phyloP scores from a whole-genome alignment of 2,329 filamentous ascomycete species.

The Pseudogymnoascus sp. region DNA sequence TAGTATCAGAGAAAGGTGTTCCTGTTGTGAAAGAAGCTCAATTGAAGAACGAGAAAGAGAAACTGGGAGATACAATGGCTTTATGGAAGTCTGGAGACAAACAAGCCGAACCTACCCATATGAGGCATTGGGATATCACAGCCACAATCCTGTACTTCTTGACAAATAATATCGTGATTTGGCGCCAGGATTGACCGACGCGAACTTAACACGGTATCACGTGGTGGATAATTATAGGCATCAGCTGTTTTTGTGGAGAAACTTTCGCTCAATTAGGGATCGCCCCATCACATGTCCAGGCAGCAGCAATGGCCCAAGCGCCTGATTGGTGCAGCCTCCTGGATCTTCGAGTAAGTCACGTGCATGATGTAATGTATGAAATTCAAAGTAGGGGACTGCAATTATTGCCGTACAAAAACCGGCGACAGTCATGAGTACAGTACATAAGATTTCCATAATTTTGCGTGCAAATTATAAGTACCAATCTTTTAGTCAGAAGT shows the following conservation, averaged over 20 bases:
- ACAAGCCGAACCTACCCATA: constrained; percentile 3
- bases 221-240: neutral
- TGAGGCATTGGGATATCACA: neutral
- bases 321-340: too few relatives aligned
- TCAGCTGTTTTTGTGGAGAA: neutral
- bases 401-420: neutral
- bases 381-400: neutral
- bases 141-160: neutral
- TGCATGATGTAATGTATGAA: neutral
- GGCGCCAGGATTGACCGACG: neutral
- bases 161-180: neutral
- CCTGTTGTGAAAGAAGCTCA: neutral
- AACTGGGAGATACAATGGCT: neutral
- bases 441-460: neutral
- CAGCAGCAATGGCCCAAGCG: neutral
- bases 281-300: neutral
- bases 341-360: neutral
- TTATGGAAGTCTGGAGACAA: neutral
- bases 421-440: neutral
- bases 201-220: constrained; percentile 2
- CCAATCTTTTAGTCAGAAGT: neutral
- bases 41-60: neutral
- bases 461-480: neutral
- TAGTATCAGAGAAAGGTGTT: neutral
- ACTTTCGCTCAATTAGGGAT: neutral